These are phyloP conservation scores for Nemania sp. DNA, from an alignment of 2,329 filamentous ascomycete genomes.

Conservation along the genomic window DNA sequence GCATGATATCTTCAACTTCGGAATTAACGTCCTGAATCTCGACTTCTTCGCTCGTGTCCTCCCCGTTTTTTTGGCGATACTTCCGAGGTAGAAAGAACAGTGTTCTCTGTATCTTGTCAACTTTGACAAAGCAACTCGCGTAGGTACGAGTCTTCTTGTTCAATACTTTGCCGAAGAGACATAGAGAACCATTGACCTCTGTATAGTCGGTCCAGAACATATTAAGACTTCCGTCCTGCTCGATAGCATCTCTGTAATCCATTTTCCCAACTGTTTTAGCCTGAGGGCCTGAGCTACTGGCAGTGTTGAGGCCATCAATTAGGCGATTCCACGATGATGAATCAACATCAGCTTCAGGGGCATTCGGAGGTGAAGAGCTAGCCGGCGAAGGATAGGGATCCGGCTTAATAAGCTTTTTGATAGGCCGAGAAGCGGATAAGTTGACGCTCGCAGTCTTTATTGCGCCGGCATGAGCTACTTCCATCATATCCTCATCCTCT, in stretches of 20 bases:
- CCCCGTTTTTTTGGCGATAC: constrained; percentile 65
- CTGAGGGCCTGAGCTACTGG: constrained; percentile 78
- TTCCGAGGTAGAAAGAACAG: constrained; percentile 92
- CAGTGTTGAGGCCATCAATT: constrained; percentile 85
- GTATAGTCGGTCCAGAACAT: constrained; percentile 99
- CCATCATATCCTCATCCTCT: constrained; percentile 85
- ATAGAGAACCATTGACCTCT: constrained; percentile 90
- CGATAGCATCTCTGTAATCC: constrained; percentile 84
- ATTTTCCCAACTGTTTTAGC: constrained; percentile 80
- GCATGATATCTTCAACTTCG: constrained; percentile 91
- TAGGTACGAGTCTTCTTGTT: constrained; percentile 84
- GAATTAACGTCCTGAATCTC: constrained; percentile 90
- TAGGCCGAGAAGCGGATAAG: constrained; percentile 81
- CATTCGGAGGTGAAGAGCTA: constrained; percentile 80
- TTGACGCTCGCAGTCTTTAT: constrained; percentile 81
- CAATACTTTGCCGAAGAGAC: constrained; percentile 94
- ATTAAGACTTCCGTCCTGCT: constrained; percentile 88
- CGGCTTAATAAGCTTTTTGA: constrained; percentile 78
- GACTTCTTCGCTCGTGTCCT: constrained; percentile 80
- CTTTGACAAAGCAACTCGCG: constrained; percentile 93
- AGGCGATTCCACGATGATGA: constrained; percentile 90
- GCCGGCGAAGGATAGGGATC: constrained; percentile 76
- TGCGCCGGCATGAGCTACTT: constrained; percentile 81
- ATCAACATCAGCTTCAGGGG: constrained; percentile 73
- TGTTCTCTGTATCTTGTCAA: constrained; percentile 94